A percentile compares a stretch with the other conserved stretches of the same genome.
Conservation (phyloP, 2,329 filamentous ascomycete genomes). For the Tympanopsis confertula region DNA sequence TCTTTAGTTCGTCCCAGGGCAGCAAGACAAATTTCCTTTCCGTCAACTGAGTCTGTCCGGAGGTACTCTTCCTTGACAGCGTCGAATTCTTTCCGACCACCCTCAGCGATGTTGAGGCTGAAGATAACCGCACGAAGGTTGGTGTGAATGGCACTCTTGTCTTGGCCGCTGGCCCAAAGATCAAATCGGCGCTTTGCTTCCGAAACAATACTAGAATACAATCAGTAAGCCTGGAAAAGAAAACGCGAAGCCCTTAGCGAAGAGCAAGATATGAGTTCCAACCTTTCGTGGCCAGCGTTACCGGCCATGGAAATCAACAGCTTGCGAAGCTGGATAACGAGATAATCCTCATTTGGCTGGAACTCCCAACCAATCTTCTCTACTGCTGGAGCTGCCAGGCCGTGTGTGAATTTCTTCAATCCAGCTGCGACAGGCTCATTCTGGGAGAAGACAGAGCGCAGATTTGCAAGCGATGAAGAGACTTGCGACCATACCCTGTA, state of each 20-base stretch:
- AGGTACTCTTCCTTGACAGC: constrained; percentile 77
- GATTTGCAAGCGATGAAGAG: constrained; percentile 60
- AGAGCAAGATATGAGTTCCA: constrained; percentile 20
- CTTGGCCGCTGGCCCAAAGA: not conserved
- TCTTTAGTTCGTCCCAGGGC: constrained; percentile 67
- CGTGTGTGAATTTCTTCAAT: constrained; percentile 67
- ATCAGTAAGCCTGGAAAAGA: constrained; percentile 3
- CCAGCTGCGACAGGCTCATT: constrained; percentile 61
- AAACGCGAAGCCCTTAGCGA: constrained; percentile 1
- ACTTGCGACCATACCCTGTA: constrained; percentile 69
- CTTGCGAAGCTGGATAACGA: constrained; percentile 72
- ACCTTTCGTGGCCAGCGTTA: constrained; percentile 64
- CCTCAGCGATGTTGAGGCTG: constrained; percentile 59
- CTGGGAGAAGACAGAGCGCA: constrained; percentile 76
- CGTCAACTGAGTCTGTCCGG: constrained; percentile 74
- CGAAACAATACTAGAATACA: not conserved
- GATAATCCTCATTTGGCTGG: constrained; percentile 65
- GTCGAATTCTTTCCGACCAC: constrained; percentile 59
- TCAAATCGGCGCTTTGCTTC: not conserved
- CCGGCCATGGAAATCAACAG: constrained; percentile 68
- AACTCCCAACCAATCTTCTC: constrained; percentile 81
- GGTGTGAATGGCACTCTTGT: constrained; percentile 44
- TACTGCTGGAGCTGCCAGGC: constrained; percentile 63
- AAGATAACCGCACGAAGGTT: constrained; percentile 74
- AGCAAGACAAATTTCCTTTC: constrained; percentile 73